Base-by-base conservation (phyloP, 768 basidiomycete genomes). In the Suillus variegatus region DNA sequence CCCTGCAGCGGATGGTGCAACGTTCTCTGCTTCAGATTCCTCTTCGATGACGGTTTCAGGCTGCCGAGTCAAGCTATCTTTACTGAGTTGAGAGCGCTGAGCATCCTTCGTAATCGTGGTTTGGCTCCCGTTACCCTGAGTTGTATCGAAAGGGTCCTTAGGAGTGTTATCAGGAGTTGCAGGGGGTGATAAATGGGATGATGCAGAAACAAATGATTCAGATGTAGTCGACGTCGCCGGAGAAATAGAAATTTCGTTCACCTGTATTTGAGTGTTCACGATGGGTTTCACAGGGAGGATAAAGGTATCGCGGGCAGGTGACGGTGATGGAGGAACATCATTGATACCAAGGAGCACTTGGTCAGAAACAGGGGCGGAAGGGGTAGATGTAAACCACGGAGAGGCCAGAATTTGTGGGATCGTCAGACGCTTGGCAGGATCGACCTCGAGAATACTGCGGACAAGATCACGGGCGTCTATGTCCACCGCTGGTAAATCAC, bases 371-470 rank as follows among this genome's bases (percentile, higher is more conserved):
- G 47, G 44, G 41, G 66, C 4, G 55, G 65, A 22, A 58, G 56
- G 25, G 47, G 72, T 73, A 57, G 80, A 71, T 20, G 82, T 85
- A 76, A 97, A 99, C 96, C 97, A 99, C 1, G 90, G 77, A 73
- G 96, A 94, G 1, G 84, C 80, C 36, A 98, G 83, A 60, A 97
- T 96, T 72, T 93, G 91, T 25, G 92, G 86, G 69, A 98, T 94
- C 13, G 87, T 85, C 40, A 88, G 79, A 12, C 97, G 91, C 66
- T 89, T 86, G 13, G 84, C 74, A 4, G 92, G 88, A 69, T 97
- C 94, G 58, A 86, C 87, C 65, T 87, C 84, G 40, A 99, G 84
- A 66, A 97, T 88, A 60, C 82, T 85, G 68, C 86, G 84, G 64
- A 99, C 86, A 35, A 99, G 80, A 72, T 92, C 88, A 52, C 94